phyloP scores from a whole-genome alignment of 441 rosid genomes.

The Lepidium campestre region DNA sequence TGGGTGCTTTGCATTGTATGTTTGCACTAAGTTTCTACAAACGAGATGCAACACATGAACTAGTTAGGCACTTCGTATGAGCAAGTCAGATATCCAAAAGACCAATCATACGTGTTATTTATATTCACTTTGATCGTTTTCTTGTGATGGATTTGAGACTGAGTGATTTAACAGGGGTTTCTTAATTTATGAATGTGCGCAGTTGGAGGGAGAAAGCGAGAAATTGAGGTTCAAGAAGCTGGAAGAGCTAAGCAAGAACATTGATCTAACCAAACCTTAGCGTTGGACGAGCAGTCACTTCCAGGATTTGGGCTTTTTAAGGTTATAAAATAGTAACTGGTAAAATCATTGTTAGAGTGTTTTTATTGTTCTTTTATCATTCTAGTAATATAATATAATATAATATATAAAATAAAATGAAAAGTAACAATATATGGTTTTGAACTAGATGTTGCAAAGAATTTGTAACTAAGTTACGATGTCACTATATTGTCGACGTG shows the following conservation, averaged over 20 bases:
- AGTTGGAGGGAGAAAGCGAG: slow-evolving; percentile 97
- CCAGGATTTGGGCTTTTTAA: not conserved
- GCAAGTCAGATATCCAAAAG: not conserved
- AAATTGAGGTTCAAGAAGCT: slow-evolving; percentile 92
- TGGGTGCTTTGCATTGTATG: not conserved
- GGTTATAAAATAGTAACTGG: not conserved
- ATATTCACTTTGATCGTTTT: not conserved
- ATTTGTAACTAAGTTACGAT: slow-evolving; percentile 4
- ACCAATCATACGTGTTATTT: not conserved
- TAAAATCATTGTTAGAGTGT: slow-evolving; percentile 8
- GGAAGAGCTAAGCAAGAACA: slow-evolving; percentile 93
- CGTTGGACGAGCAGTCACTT: slow-evolving; percentile 15
- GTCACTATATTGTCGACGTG: slow-evolving; percentile 5
- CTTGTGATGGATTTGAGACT: not conserved
- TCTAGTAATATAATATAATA: slow-evolving; percentile 8
- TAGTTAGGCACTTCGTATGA: not conserved
- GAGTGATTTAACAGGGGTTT: not conserved
- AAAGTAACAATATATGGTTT: not conserved
- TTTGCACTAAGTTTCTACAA: not conserved
- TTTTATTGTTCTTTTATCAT: slow-evolving; percentile 18
- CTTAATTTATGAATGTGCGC: slow-evolving; percentile 7
- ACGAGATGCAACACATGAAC: not conserved
- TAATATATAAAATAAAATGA: slow-evolving; percentile 12
- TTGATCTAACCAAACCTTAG: slow-evolving; percentile 40
- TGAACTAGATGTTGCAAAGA: slow-evolving; percentile 12